A percentile compares a stretch with the other conserved stretches of the same genome.
phyloP scores from a whole-genome alignment of 2,329 filamentous ascomycete species.

The Aureobasidium sp. region DNA sequence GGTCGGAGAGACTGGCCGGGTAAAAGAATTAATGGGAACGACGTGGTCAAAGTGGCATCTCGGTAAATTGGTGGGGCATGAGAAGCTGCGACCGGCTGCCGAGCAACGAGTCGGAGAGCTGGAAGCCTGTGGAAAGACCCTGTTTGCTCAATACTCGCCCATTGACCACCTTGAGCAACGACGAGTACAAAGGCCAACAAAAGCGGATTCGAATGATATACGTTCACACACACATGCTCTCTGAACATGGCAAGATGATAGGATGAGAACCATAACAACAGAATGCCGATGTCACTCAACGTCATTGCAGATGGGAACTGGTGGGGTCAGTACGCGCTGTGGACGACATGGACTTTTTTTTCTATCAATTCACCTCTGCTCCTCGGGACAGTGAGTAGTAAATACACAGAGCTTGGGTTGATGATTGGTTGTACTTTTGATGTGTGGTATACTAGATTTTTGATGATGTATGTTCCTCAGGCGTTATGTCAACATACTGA shows the following conservation, averaged over 20 bases:
- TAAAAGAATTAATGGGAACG: background rate
- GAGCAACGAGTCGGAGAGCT: background rate
- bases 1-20: background rate
- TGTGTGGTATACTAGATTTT: no score
- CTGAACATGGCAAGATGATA: background rate
- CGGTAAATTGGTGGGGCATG: constrained; percentile 6
- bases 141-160: background rate
- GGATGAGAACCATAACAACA: background rate
- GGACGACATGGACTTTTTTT: background rate
- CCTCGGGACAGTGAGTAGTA: no score
- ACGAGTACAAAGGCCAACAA: background rate
- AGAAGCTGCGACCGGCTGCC: constrained; percentile 8
- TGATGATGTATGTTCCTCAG: no score
- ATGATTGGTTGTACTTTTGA: no score
- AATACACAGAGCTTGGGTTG: no score
- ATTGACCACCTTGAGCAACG: background rate
- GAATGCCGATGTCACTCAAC: background rate
- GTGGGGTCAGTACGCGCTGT: background rate
- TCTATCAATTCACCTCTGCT: no score
- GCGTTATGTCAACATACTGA: no score
- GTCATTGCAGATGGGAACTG: background rate
- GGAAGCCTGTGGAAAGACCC: background rate
- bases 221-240: no score
- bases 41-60: constrained; percentile 9
- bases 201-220: background rate